Base-by-base conservation (phyloP, 2,329 filamentous ascomycete species). In the Stagonosporopsis tanaceti region DNA sequence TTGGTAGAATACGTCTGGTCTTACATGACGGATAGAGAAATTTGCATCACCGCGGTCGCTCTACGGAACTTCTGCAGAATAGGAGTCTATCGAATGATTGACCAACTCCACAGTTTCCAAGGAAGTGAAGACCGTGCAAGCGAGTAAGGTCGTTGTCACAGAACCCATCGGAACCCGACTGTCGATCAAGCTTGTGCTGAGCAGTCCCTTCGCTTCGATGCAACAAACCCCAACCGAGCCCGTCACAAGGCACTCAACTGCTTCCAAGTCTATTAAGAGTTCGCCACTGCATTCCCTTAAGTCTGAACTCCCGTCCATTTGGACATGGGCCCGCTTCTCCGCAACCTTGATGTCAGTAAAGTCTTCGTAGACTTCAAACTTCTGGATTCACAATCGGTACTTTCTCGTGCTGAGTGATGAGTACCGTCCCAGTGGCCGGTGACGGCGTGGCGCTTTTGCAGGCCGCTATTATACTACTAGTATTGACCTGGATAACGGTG, bases 361-460 rank as follows among this genome's bases (percentile, higher is more conserved):
- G 4, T n/a, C 20, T 38, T 22, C 6, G 9, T 5, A 20, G 11
- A 27, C 34, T 37, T 37, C 15, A 17, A 8, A 15, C n/a, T 14
- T 5, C 12, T 12, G 27, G 9, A 37, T 34, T 11, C 20, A 20
- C 20, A 20, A 3, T 20, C 20, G 38, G 2, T 4, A 6, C n/a
- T 6, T 17, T 14, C 11, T 37, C 22, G 2, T 39, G 25, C 40
- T 27, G 40, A 20, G 42, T 47, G 7, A 65, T 67, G 64, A 45
- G 39, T 35, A 62, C 64, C 7, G 53, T 66, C n/a, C 42, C 53
- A 12, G 61, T 64, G 27, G 56, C 57, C 2, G 54, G 61, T 35
- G 64, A 66, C 54, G 64, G 64, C n/a, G 53, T 64, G 40, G 57
- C 59, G 7, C 52, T 67, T 17, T 20, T 63, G 22, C 66, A 66